Conservation (phyloP, 768 basidiomycete genomes). For the Melanogaster broomeanus region DNA sequence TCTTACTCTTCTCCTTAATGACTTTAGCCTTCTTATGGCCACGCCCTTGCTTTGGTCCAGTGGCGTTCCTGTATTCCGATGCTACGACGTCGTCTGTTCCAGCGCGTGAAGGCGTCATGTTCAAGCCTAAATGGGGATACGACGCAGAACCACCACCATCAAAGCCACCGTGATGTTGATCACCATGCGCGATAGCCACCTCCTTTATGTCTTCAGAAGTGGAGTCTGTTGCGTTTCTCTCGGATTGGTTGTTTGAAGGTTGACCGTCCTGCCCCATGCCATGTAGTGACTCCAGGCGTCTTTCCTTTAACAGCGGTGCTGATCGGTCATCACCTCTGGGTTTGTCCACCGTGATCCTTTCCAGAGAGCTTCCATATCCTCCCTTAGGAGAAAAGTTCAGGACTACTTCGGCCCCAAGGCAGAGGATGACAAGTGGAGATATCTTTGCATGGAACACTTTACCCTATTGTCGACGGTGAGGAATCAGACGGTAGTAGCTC, state of each 20-base stretch:
- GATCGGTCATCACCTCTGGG: conserved; percentile 11
- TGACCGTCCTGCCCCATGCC: not conserved
- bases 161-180: not conserved
- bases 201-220: conserved; percentile 3
- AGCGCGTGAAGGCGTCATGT: not conserved
- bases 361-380: conserved; percentile 18
- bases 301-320: conserved; percentile 2
- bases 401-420: conserved; percentile 24
- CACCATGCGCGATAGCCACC: conserved; percentile 12
- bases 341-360: conserved; percentile 5
- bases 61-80: conserved; percentile 1
- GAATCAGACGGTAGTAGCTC: not conserved
- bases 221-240: not conserved
- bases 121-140: not conserved
- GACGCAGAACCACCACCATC: not conserved
- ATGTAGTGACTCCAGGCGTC: not conserved
- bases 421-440: conserved; percentile 23
- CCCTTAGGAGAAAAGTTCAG: conserved; percentile 25
- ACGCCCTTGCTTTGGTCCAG: not conserved
- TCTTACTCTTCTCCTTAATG: conserved; percentile 17
- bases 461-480: conserved; percentile 20
- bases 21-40: conserved; percentile 18
- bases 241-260: not conserved
- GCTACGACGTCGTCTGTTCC: not conserved
- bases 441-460: conserved; percentile 20